Conservation (phyloP, 2,329 filamentous ascomycete genomes). For the Fusarium musae region DNA sequence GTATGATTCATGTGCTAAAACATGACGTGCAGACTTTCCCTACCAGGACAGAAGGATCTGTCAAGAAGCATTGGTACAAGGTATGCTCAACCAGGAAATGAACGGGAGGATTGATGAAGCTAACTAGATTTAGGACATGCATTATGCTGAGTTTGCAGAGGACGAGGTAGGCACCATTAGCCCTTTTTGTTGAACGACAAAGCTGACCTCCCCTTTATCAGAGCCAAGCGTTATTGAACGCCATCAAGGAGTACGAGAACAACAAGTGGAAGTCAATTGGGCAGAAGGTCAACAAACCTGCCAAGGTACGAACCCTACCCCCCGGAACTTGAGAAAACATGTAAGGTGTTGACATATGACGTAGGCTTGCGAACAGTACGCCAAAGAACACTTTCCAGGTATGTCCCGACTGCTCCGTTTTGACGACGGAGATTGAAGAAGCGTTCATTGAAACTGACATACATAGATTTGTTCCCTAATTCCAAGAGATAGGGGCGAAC, state of each 20-base stretch:
- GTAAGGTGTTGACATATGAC: constrained; percentile 1
- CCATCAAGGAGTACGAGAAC: constrained; percentile 98
- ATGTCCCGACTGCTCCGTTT: constrained; percentile 44
- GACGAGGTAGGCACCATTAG: constrained; percentile 77
- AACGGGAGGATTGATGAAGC: constrained; percentile 7
- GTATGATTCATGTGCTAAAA: constrained; percentile 10
- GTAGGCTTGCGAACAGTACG: constrained; percentile 77
- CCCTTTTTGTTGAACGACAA: constrained; percentile 17
- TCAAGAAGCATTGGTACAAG: constrained; percentile 99
- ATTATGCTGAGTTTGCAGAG: constrained; percentile 98
- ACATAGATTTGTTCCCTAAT: constrained; percentile 53
- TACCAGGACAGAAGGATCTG: constrained; percentile 91
- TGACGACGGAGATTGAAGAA: constrained; percentile 29
- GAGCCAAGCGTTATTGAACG: constrained; percentile 83
- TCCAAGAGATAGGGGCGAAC: constrained; percentile 49
- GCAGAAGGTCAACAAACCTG: constrained; percentile 95
- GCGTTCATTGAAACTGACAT: constrained; percentile 46
- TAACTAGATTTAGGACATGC: constrained; percentile 80
- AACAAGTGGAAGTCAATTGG: constrained; percentile 99
- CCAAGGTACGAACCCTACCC: constrained; percentile 67
- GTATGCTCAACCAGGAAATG: constrained; percentile 58
- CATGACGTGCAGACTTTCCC: constrained; percentile 80
- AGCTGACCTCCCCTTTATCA: constrained; percentile 52
- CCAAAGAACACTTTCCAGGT: constrained; percentile 89
- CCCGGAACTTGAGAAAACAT: not conserved